phyloP scores from a whole-genome alignment of 805 yeast genomes.

The Wickerhamomyces queroliae region DNA sequence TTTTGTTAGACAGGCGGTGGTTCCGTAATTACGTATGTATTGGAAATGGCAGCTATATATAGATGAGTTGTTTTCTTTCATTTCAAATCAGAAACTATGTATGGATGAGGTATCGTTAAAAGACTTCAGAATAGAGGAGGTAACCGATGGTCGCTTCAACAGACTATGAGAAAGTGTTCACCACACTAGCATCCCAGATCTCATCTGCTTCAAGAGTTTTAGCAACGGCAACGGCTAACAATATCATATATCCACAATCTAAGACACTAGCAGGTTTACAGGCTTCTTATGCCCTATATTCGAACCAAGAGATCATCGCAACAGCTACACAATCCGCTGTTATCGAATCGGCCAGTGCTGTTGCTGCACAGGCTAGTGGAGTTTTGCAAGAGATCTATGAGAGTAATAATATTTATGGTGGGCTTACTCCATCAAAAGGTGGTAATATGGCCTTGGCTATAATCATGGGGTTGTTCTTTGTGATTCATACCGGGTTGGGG shows the following conservation, averaged over 20 bases:
- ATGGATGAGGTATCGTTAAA: too few species aligned
- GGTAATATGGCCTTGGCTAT: slow-evolving; percentile 56
- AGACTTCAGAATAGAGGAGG: too few species aligned
- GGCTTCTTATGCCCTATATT: slow-evolving; percentile 1
- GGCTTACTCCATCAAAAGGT: slow-evolving; percentile 42
- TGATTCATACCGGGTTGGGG: slow-evolving; percentile 36
- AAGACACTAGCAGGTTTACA: background rate
- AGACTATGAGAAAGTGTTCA: background rate
- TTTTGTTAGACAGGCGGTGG: too few species aligned
- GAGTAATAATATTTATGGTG: slow-evolving; percentile 23
- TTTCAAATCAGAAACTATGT: too few species aligned
- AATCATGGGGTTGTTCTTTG: slow-evolving; percentile 44
- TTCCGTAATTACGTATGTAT: too few species aligned
- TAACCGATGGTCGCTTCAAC: background rate
- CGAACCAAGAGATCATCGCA: slow-evolving; percentile 12
- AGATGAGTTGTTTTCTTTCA: too few species aligned
- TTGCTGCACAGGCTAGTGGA: slow-evolving; percentile 2
- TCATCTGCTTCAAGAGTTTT: background rate
- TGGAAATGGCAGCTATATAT: too few species aligned
- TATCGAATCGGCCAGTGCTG: slow-evolving; percentile 8
- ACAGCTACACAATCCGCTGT: slow-evolving; percentile 5
- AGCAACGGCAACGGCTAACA: background rate
- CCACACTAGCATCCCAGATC: background rate
- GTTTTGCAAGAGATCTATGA: slow-evolving; percentile 4
- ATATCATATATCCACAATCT: background rate